Conservation (phyloP, 2,329 filamentous ascomycete genomes). For the Colletotrichum tamarilloi region DNA sequence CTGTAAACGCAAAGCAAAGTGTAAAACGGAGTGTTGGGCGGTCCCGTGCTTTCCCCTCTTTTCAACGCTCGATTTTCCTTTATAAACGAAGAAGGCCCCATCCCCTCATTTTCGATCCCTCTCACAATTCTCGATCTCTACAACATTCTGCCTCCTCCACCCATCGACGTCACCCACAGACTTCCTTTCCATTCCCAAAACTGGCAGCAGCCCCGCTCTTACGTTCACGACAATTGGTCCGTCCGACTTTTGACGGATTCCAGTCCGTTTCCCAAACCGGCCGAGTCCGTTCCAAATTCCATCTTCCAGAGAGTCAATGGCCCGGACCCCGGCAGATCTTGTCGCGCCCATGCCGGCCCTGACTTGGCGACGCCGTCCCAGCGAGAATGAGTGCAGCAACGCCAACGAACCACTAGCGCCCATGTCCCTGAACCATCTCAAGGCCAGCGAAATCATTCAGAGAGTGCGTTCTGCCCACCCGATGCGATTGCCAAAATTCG, state of each 20-base stretch:
- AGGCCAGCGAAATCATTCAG: slow-evolving; percentile 3
- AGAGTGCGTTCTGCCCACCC: neutral
- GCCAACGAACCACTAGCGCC: neutral
- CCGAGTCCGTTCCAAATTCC: neutral
- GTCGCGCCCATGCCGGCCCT: neutral
- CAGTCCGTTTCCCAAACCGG: neutral
- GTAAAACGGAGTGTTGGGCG: neutral
- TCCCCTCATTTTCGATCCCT: neutral
- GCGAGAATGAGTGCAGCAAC: neutral
- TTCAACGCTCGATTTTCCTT: neutral
- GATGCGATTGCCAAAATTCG: neutral
- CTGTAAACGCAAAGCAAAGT: neutral
- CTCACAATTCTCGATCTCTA: slow-evolving; percentile 11
- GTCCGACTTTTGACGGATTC: neutral
- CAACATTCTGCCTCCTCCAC: neutral
- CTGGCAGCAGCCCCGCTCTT: neutral
- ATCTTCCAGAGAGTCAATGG: neutral
- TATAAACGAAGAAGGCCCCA: neutral
- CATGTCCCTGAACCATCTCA: slow-evolving; percentile 11
- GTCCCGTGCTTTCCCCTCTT: neutral
- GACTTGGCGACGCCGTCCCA: neutral
- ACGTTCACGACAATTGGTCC: neutral
- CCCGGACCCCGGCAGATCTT: neutral
- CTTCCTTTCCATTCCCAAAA: neutral
- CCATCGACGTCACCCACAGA: neutral